Evolutionary conservation across 1,284 basidiomycete genomes (phyloP), one percentile per base, ranked within the genome.

Genomic region (Pisolithus thermaeus): DNA sequence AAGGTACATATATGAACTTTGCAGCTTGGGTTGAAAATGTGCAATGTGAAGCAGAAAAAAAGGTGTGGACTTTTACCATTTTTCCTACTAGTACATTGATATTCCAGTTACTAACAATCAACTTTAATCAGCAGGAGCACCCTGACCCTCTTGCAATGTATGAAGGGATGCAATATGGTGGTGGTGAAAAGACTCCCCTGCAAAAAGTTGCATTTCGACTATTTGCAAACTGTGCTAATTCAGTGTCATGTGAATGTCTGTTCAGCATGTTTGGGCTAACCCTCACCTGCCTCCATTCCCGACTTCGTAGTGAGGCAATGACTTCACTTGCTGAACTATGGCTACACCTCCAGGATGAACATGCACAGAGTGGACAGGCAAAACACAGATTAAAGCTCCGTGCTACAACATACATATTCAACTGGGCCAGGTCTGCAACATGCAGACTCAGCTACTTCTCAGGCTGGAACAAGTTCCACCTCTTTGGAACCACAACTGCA

Each of bases 221-320:
- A 27, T 43, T 50, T 25, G 4, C 48, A 16, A 43, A 44, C 22
- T 50, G 39, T 35, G 41, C 48, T 11, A 50, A 50, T 9, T 50
- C 48, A 12, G 48, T 22, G 4, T 44, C 40, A 16, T 50, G 48
- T 41, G 48, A 44, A 41, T 30, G 28, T 11, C 51, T 57, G 3
- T 57, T 58, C 16, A 58, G 56, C 32, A n/a, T 14, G 16, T 58
- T 39, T 39, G 20, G 38, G n/a, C 38, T 39, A 5, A 39, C 18
- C 2, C 20, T 39, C 7, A 39, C 38, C 7, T 6, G 11, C 20
- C 38, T 39, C 18, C 38, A 20, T 18, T 39, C 38, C 7, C n/a
- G 8, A 20, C 38, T 39, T 39, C n/a, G n/a, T 3, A n/a, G 18
- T n/a, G 7, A 39, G 38, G 25, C 25, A 39, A 39, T 11, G n/a